These are phyloP conservation scores for Saccharomycopsis microspora DNA, from an alignment of 805 yeast genomes.

Conservation along the genomic window DNA sequence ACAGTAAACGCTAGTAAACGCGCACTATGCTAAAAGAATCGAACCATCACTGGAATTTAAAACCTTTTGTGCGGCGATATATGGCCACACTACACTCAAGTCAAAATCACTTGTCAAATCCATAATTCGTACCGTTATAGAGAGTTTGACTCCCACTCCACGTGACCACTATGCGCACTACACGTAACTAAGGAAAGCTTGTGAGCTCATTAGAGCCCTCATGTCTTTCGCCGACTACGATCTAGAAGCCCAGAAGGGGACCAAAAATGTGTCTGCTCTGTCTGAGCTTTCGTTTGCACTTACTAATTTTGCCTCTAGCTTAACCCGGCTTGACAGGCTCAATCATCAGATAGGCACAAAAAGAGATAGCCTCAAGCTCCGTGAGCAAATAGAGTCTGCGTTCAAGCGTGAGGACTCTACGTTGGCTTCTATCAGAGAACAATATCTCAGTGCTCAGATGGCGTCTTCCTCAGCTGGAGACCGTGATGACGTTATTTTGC, in stretches of 20 bases:
- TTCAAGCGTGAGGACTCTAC: constrained; percentile 16
- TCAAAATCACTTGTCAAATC: too few species aligned
- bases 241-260: constrained; percentile 20
- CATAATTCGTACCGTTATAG: too few species aligned
- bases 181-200: too few species aligned
- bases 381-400: constrained; percentile 23
- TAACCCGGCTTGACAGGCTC: constrained; percentile 38
- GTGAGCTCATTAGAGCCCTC: not conserved
- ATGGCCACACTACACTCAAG: too few species aligned
- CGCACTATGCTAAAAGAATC: too few species aligned
- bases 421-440: constrained; percentile 20
- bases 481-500: constrained; percentile 8
- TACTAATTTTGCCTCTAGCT: constrained; percentile 35
- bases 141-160: too few species aligned
- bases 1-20: too few species aligned
- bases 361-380: constrained; percentile 31
- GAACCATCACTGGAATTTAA: too few species aligned
- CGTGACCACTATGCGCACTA: not conserved
- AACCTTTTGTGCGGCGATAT: too few species aligned
- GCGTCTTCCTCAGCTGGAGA: constrained; percentile 6
- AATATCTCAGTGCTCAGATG: constrained; percentile 7
- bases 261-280: constrained; percentile 1
- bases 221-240: constrained; percentile 18
- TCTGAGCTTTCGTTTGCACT: constrained; percentile 20
- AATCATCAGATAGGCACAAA: constrained; percentile 41